Base-by-base conservation (phyloP, 1,139 yeast genomes). In the Starmera stellimalicola region DNA sequence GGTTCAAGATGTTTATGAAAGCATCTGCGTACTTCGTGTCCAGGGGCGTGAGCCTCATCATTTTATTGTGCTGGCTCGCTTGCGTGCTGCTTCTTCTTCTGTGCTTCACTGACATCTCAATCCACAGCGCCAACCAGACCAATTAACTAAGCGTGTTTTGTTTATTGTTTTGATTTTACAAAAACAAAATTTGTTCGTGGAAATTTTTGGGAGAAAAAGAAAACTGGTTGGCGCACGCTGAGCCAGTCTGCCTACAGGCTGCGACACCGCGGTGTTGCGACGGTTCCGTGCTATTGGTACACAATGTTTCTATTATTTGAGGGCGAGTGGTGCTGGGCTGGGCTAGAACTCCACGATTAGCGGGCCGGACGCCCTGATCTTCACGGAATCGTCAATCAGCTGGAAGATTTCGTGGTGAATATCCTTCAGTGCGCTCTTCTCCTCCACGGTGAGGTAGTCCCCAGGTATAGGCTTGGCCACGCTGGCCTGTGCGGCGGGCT, bases 321-420 rank as follows among this genome's bases (percentile, higher is more conserved):
- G 12, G 11, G 7, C 9, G 7, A 16, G 26, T 10, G 5, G 8
- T 28, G 12, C 19, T 16, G 17, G 11, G 25, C 11, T 3, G 14
- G 3, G 16, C 18, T 18, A 27, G 24, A 33, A 33, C 8, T 28
- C 29, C 44, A 34, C 22, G 34, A 36, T 30, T 38, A 40, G 27
- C 31, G 33, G 32, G 7, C 36, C 37, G 25, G 28, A 33, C 25
- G 39, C 36, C 19, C 40, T 39, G 16, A 36, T 26, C 26, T 31
- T 33, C 8, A 20, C 40, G 28, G 51, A 50, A 14, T 50, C 50
- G 6, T 51, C 48, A 8, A 33, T 42, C 22, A 54, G 34, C 9
- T 44, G 44, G 30, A 52, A 33, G 26, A 32, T 43, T 22, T 31
- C 32, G 14, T 27, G 33, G 17, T 34, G 31, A 6, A 29, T 31